Percentiles rank a stretch among this genome's conserved stretches.
Evolutionary conservation across 495 filamentous ascomycete species (phyloP).

Genomic region (Hypoxylon fuscum): DNA sequence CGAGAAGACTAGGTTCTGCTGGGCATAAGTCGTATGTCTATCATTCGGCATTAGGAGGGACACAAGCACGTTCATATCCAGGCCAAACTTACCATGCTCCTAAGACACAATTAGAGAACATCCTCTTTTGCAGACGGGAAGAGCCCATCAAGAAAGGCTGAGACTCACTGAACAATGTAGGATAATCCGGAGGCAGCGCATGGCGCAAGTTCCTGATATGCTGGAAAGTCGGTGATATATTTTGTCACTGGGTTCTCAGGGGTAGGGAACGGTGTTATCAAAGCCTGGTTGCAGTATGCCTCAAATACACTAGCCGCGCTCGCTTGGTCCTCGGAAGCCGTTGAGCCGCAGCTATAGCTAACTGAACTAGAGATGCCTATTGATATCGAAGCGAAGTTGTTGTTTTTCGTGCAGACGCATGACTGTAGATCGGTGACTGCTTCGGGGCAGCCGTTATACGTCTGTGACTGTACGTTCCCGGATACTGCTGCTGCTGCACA

Average conservation of each 20-base stretch:
- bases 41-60: slow-evolving; percentile 17
- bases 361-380: slow-evolving; percentile 49
- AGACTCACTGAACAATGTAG: slow-evolving; percentile 51
- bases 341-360: slow-evolving; percentile 51
- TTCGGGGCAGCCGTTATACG: slow-evolving; percentile 51
- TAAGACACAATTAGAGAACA: slow-evolving; percentile 34
- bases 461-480: slow-evolving; percentile 52
- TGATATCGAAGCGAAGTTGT: slow-evolving; percentile 53
- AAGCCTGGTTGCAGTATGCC: slow-evolving; percentile 58
- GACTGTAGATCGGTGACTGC: slow-evolving; percentile 52
- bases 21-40: slow-evolving; percentile 49
- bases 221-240: slow-evolving; percentile 59
- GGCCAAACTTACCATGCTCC: slow-evolving; percentile 47
- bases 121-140: not conserved
- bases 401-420: slow-evolving; percentile 61
- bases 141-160: not conserved
- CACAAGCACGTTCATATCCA: not conserved
- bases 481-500: slow-evolving; percentile 54
- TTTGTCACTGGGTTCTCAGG: slow-evolving; percentile 49
- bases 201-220: slow-evolving; percentile 51
- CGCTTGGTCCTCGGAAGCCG: slow-evolving; percentile 55
- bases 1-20: slow-evolving; percentile 49
- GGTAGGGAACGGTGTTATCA: slow-evolving; percentile 45
- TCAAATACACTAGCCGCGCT: slow-evolving; percentile 54
- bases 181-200: slow-evolving; percentile 53